Evolutionary conservation across 441 rosid species (phyloP), one percentile per base, ranked within the genome.

Genomic region (Rhodomyrtus psidioides): DNA sequence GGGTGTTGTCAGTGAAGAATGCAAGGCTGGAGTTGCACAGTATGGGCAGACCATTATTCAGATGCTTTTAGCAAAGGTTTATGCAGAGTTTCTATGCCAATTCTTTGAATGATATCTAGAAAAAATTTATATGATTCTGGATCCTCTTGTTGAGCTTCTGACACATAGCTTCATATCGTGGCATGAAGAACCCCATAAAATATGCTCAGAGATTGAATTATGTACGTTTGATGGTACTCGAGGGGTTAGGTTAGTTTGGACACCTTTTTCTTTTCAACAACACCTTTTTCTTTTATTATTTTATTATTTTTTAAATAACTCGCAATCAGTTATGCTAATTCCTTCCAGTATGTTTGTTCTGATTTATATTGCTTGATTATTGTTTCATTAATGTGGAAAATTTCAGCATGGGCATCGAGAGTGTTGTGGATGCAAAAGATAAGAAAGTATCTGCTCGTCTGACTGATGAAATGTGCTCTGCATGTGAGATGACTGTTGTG

Each of bases 401-500:
- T 59, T 82, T 30, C 93, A 96, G 98, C 60, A 88, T 91, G 94
- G 98, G 93, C 82, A 96, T 96, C 56, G 92, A 92, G 91, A 93
- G 92, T 54, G 95, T 96, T 55, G 95, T 94, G 83, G 88, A 92
- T 83, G 89, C 89, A 89, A 88, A 90, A 56, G 62, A 59, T 74
- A 85, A 56, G 23, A 89, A 87, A 79, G 87, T 87, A 59, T 83
- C 92, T 55, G 88, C 88, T 59, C 91, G 87, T 58, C 16, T 87
- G 57, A 81, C 51, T 62, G 94, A 91, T 88, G 95, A 91, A 23
- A 92, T 90, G 92, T 96, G 98, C 84, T 83, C 94, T 55, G 83
- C 93, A 84, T 96, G 98, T 88, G 94, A 94, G 94, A 92, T 94
- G 96, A 88, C 98, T 7, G 95, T 95, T 87, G 90, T 95, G 53